A percentile compares a stretch with the other conserved stretches of the same genome.
phyloP scores from a whole-genome alignment of 2,329 filamentous ascomycete genomes.

The Xylaria polymorpha region DNA sequence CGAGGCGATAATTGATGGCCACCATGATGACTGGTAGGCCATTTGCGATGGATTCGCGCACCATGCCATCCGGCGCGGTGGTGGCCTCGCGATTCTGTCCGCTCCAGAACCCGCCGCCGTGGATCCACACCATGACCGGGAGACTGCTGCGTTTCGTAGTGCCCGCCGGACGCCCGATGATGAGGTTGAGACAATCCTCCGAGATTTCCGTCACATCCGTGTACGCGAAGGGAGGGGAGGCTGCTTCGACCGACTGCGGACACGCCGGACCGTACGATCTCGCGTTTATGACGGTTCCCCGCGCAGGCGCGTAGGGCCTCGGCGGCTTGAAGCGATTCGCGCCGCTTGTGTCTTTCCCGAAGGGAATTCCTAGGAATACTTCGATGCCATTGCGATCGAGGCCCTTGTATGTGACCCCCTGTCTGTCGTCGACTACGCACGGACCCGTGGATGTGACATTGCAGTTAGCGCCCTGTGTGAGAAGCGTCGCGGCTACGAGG shows the following conservation, averaged over 20 bases:
- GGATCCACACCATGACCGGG: conserved; percentile 54
- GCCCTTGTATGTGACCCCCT: conserved; percentile 57
- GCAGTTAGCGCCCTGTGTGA: not conserved
- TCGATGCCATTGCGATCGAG: conserved; percentile 58
- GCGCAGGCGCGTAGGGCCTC: conserved; percentile 47
- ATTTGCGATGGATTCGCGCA: conserved; percentile 59
- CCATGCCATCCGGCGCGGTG: conserved; percentile 57
- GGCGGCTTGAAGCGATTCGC: conserved; percentile 60
- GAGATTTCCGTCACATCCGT: conserved; percentile 54
- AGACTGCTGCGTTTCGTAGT: conserved; percentile 43
- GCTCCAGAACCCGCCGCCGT: conserved; percentile 51
- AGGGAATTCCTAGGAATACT: conserved; percentile 60
- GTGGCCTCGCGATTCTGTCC: conserved; percentile 51
- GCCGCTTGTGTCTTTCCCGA: conserved; percentile 59
- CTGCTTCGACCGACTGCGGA: conserved; percentile 54
- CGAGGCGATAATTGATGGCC: conserved; percentile 52
- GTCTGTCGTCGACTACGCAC: conserved; percentile 29
- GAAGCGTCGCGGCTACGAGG: not conserved
- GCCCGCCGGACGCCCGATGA: conserved; percentile 50
- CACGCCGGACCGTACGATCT: conserved; percentile 57
- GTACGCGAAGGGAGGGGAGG: conserved; percentile 48
- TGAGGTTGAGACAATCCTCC: conserved; percentile 53
- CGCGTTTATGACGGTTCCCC: conserved; percentile 53
- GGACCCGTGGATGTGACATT: conserved; percentile 4
- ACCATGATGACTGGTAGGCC: conserved; percentile 53